Evolutionary conservation across 2,329 filamentous ascomycete species (phyloP).

Genomic region (Rhexocercosporidium sp.): DNA sequence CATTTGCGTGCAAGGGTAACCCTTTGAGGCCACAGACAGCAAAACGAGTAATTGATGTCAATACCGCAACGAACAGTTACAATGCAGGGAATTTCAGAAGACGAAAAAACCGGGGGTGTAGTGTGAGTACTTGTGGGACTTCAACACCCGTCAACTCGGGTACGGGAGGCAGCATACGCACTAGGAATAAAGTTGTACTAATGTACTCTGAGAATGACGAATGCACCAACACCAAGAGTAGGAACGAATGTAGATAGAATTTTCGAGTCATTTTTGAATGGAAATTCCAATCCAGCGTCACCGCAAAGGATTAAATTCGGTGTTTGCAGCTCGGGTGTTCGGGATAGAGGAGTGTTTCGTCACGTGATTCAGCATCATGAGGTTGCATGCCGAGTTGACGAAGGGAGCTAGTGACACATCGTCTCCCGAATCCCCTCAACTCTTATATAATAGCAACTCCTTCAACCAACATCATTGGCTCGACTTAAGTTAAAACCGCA

Average conservation of each 20-base stretch:
- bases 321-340: neutral
- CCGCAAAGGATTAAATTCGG: neutral
- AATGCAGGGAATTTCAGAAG: neutral
- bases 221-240: no score
- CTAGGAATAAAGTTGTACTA: no score
- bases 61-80: neutral
- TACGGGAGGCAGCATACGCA: neutral
- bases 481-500: neutral
- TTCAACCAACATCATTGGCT: neutral
- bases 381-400: neutral
- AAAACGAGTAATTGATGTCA: neutral
- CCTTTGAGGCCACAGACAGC: no score
- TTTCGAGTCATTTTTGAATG: neutral
- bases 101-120: neutral
- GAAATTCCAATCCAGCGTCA: neutral
- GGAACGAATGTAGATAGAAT: no score
- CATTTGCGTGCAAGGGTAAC: no score
- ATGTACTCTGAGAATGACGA: no score
- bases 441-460: slow-evolving; percentile 15
- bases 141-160: neutral
- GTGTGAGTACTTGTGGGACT: neutral
- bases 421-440: neutral
- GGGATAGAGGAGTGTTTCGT: neutral
- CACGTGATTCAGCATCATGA: neutral
- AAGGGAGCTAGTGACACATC: slow-evolving; percentile 8